Percentiles rank a stretch among this genome's conserved stretches.
Conservation (phyloP, 2,329 filamentous ascomycete genomes). For the Huntiella savannae region DNA sequence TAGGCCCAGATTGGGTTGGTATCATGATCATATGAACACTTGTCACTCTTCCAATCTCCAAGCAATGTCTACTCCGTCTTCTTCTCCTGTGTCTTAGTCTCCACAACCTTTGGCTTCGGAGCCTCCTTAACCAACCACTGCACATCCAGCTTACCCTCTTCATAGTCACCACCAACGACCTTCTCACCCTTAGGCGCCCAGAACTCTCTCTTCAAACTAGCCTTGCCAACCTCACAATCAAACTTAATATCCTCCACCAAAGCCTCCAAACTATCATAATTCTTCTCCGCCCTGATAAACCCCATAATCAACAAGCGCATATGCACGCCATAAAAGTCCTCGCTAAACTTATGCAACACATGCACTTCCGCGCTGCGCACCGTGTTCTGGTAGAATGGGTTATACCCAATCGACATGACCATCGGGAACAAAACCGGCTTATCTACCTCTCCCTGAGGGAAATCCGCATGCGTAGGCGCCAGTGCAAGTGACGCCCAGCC, state of each 20-base stretch:
- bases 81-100: slow-evolving; percentile 1
- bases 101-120: slow-evolving; percentile 6
- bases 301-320: slow-evolving; percentile 69
- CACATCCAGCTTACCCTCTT: slow-evolving; percentile 18
- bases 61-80: neutral
- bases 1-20: neutral
- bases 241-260: slow-evolving; percentile 73
- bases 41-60: neutral
- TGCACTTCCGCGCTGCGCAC: slow-evolving; percentile 78
- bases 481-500: slow-evolving; percentile 66
- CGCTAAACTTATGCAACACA: slow-evolving; percentile 55
- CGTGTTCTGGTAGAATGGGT: slow-evolving; percentile 90
- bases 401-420: slow-evolving; percentile 91
- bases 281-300: slow-evolving; percentile 73
- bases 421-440: slow-evolving; percentile 46
- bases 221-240: slow-evolving; percentile 67
- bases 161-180: slow-evolving; percentile 16
- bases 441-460: slow-evolving; percentile 16
- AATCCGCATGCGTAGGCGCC: slow-evolving; percentile 27
- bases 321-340: slow-evolving; percentile 69
- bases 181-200: slow-evolving; percentile 33
- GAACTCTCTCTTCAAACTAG: slow-evolving; percentile 46
- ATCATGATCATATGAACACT: neutral
- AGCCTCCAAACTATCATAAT: slow-evolving; percentile 70
- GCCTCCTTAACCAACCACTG: slow-evolving; percentile 22